Evolutionary conservation across 805 yeast genomes (phyloP).

Genomic region (Yarrowia sp.): DNA sequence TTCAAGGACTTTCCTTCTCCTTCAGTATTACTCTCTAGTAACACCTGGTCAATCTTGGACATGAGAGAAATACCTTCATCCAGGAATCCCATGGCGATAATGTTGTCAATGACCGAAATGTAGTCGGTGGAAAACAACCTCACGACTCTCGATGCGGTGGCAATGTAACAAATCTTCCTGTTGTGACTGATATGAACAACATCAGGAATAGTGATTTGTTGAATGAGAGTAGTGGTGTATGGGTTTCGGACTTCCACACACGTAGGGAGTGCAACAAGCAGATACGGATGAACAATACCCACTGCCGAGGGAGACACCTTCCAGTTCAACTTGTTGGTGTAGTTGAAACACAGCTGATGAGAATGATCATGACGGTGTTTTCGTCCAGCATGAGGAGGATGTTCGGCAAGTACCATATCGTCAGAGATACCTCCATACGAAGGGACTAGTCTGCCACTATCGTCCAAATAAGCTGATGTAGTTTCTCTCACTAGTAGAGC

Average conservation of each 20-base stretch:
- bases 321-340: slow-evolving; percentile 26
- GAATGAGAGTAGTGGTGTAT: slow-evolving; percentile 42
- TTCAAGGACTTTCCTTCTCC: slow-evolving; percentile 32
- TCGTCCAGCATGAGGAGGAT: background rate
- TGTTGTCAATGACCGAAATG: slow-evolving; percentile 39
- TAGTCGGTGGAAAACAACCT: slow-evolving; percentile 37
- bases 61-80: slow-evolving; percentile 49
- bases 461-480: slow-evolving; percentile 15
- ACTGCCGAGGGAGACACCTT: background rate
- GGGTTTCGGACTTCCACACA: slow-evolving; percentile 44
- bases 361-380: background rate
- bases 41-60: slow-evolving; percentile 37
- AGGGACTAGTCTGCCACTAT: slow-evolving; percentile 1
- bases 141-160: slow-evolving; percentile 37
- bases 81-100: slow-evolving; percentile 38
- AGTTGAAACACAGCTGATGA: slow-evolving; percentile 14
- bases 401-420: slow-evolving; percentile 11
- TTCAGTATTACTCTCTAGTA: slow-evolving; percentile 22
- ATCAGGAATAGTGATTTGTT: slow-evolving; percentile 37
- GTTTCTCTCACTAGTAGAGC: slow-evolving; percentile 19
- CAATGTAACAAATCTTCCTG: slow-evolving; percentile 38
- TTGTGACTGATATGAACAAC: slow-evolving; percentile 31
- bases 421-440: slow-evolving; percentile 20
- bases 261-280: slow-evolving; percentile 37
- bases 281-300: slow-evolving; percentile 41